Conservation (phyloP, 352 stramenopile genomes). For the Pilasporangium apinafurcum region DNA sequence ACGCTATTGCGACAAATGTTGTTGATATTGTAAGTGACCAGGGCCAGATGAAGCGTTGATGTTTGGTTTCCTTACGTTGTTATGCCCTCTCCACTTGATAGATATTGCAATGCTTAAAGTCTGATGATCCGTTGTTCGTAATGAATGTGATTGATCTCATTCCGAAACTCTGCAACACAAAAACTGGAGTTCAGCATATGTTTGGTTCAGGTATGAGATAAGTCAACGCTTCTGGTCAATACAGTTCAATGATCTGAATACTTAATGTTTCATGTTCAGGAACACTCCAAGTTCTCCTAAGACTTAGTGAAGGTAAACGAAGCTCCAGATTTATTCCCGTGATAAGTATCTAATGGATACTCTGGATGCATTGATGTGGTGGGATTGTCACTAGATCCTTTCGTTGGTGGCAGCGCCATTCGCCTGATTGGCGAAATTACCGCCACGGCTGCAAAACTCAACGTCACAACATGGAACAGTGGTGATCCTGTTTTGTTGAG, state of each 20-base stretch:
- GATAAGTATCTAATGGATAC: background rate
- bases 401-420: conserved; percentile 69
- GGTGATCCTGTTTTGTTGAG: conserved; percentile 64
- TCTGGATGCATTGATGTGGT: background rate
- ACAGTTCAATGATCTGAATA: conserved; percentile 3
- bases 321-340: too few relatives aligned
- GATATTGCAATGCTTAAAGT: conserved; percentile 70
- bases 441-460: conserved; percentile 49
- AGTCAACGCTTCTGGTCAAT: background rate
- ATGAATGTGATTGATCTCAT: conserved; percentile 84
- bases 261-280: conserved; percentile 15
- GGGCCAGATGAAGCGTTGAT: background rate
- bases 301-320: conserved; percentile 62
- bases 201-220: conserved; percentile 65
- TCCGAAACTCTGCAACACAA: conserved; percentile 59
- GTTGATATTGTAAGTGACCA: conserved; percentile 29
- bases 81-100: conserved; percentile 5
- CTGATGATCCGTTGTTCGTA: conserved; percentile 70
- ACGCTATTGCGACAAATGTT: conserved; percentile 31
- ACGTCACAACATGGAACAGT: conserved; percentile 76
- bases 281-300: conserved; percentile 52
- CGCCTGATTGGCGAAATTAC: conserved; percentile 78
- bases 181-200: conserved; percentile 58
- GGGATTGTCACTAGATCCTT: conserved; percentile 60
- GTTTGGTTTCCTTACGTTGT: background rate